Evolutionary conservation across 1,284 basidiomycete species (phyloP).

Genomic region (Cystobasidium slooffiae): DNA sequence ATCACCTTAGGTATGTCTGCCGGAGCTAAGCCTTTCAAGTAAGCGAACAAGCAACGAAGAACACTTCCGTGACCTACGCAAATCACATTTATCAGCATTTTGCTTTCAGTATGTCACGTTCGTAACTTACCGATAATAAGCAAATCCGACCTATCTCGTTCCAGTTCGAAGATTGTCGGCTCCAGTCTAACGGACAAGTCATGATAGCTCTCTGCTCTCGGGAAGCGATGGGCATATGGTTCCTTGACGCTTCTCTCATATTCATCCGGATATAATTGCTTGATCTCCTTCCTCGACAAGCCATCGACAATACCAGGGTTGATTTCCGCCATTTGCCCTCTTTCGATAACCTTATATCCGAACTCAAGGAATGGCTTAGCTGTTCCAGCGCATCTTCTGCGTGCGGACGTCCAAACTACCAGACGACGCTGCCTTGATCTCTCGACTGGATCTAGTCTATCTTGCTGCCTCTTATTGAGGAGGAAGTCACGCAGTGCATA

Average conservation of each 20-base stretch:
- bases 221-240: conserved; percentile 82
- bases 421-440: conserved; percentile 31
- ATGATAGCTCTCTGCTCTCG: conserved; percentile 92
- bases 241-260: conserved; percentile 90
- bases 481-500: conserved; percentile 61
- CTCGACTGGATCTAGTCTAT: conserved; percentile 27
- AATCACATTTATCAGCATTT: conserved; percentile 61
- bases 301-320: conserved; percentile 84
- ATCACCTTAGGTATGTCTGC: conserved; percentile 96
- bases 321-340: conserved; percentile 94
- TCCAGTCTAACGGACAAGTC: conserved; percentile 76
- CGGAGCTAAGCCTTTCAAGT: conserved; percentile 75
- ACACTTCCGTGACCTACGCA: conserved; percentile 94
- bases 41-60: conserved; percentile 80
- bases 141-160: conserved; percentile 74
- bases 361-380: conserved; percentile 86
- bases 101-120: neutral
- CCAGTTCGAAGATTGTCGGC: conserved; percentile 80
- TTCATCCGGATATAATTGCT: conserved; percentile 87
- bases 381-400: conserved; percentile 88
- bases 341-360: conserved; percentile 76
- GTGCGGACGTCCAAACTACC: conserved; percentile 87
- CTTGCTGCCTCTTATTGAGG: conserved; percentile 53
- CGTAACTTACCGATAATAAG: conserved; percentile 55
- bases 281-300: conserved; percentile 84